A percentile compares a stretch with the other conserved stretches of the same genome.
These are phyloP conservation scores for Ceratobasidium sp. DNA, from an alignment of 1,284 basidiomycete species.

Conservation along the genomic window DNA sequence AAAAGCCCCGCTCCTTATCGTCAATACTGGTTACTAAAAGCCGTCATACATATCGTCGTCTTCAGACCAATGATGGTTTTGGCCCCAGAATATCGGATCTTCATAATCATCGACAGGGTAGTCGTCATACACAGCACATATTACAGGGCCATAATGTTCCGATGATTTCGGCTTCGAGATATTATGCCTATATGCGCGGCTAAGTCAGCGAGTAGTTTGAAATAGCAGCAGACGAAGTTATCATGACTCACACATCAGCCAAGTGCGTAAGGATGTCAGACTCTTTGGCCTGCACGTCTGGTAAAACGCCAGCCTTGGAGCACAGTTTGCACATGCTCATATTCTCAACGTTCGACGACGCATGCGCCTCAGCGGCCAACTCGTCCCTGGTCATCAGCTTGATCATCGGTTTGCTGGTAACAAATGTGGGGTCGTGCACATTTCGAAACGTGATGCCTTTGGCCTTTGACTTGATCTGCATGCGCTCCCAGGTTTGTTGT, in stretches of 20 bases:
- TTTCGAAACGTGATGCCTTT: not conserved
- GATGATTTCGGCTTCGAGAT: constrained; percentile 2
- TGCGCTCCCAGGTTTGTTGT: not conserved
- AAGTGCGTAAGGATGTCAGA: constrained; percentile 3
- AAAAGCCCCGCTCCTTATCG: too few relatives aligned
- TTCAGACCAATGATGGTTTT: too few relatives aligned
- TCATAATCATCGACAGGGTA: too few relatives aligned
- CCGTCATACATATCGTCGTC: too few relatives aligned
- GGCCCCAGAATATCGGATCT: too few relatives aligned
- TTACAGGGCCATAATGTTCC: too few relatives aligned
- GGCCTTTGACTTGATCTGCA: constrained; percentile 1
- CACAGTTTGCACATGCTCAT: constrained; percentile 20
- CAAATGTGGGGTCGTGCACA: constrained; percentile 15
- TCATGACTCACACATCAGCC: constrained; percentile 19
- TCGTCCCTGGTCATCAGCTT: not conserved
- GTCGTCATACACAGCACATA: too few relatives aligned
- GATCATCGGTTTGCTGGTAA: constrained; percentile 16
- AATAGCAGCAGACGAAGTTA: not conserved
- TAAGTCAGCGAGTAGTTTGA: not conserved
- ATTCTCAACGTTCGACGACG: not conserved
- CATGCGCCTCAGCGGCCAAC: not conserved
- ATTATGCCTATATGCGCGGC: not conserved
- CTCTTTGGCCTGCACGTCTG: not conserved
- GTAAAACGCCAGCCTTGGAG: not conserved
- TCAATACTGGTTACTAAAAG: too few relatives aligned